These are phyloP conservation scores for Thielaviopsis populi DNA, from an alignment of 2,329 filamentous ascomycete genomes.

Conservation along the genomic window DNA sequence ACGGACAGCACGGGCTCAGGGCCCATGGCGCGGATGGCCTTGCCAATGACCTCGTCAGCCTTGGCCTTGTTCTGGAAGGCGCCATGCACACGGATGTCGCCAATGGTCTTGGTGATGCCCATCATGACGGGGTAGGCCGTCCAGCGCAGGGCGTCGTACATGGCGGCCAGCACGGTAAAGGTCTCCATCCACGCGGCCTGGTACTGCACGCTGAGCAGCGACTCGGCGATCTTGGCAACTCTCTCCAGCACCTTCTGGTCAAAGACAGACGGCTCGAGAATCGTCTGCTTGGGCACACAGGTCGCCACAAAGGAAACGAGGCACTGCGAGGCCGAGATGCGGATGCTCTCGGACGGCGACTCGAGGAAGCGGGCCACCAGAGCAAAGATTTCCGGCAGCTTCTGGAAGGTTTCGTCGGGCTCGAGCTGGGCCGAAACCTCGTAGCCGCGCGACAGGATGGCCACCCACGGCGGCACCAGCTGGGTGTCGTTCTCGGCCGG, in stretches of 20 bases:
- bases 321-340: conserved; percentile 87
- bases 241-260: conserved; percentile 84
- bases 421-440: conserved; percentile 82
- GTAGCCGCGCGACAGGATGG: conserved; percentile 84
- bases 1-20: conserved; percentile 69
- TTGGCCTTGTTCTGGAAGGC: conserved; percentile 90
- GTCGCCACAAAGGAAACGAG: conserved; percentile 85
- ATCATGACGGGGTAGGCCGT: conserved; percentile 63
- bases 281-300: conserved; percentile 67
- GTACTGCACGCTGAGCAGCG: conserved; percentile 75
- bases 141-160: conserved; percentile 82
- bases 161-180: conserved; percentile 71
- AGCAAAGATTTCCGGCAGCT: conserved; percentile 69
- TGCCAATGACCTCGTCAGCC: conserved; percentile 77
- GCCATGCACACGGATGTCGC: conserved; percentile 74
- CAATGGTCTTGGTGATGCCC: conserved; percentile 61
- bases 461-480: conserved; percentile 89
- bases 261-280: conserved; percentile 78
- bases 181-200: conserved; percentile 91
- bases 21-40: conserved; percentile 79
- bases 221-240: conserved; percentile 55
- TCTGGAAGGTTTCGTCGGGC: conserved; percentile 81
- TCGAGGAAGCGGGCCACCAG: conserved; percentile 70
- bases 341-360: conserved; percentile 81
- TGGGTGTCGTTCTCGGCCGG: conserved; percentile 89